Conservation (phyloP, 257 asterid genomes). For the Orobanche coerulescens region DNA sequence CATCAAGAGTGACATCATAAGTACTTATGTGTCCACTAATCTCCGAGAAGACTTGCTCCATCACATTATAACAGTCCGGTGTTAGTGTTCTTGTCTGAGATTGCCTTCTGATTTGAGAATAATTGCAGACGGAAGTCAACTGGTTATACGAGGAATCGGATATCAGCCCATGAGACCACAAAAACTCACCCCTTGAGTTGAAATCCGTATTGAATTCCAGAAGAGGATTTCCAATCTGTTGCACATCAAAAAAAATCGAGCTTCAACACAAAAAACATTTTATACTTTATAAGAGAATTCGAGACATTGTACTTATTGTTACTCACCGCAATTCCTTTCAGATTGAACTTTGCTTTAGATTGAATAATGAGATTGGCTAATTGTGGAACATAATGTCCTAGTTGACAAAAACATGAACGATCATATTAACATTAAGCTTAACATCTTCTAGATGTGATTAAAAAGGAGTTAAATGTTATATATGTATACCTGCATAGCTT, state of each 20-base stretch:
- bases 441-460: too few species aligned
- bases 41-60: conserved; percentile 29
- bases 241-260: neutral
- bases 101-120: conserved; percentile 41
- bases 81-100: conserved; percentile 23
- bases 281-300: neutral
- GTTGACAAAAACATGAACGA: neutral
- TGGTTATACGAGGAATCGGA: conserved; percentile 44
- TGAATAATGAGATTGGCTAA: conserved; percentile 36
- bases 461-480: too few species aligned
- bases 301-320: neutral
- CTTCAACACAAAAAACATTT: neutral
- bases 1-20: conserved; percentile 70
- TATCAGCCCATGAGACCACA: conserved; percentile 83
- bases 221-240: conserved; percentile 82
- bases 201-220: conserved; percentile 54
- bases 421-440: neutral
- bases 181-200: conserved; percentile 50
- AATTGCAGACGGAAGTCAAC: conserved; percentile 51
- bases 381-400: conserved; percentile 58
- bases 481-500: conserved; percentile 45
- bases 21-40: conserved; percentile 34
- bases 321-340: conserved; percentile 55
- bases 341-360: conserved; percentile 40
- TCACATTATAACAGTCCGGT: conserved; percentile 32